Percentiles rank a stretch among this genome's conserved stretches.
Evolutionary conservation across 495 filamentous ascomycete species (phyloP).

Genomic region (Neurospora sp.): DNA sequence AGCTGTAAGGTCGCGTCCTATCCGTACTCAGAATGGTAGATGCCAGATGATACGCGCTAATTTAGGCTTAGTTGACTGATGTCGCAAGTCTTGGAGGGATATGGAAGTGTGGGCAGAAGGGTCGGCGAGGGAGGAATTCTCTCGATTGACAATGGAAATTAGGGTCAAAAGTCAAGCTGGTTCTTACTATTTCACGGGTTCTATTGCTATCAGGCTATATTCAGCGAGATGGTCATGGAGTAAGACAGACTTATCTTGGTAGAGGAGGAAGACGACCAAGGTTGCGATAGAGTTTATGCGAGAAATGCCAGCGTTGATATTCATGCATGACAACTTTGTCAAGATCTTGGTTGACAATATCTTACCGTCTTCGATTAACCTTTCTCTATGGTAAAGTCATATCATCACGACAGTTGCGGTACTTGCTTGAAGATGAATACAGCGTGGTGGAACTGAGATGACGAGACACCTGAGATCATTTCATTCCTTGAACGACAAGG

Average conservation of each 20-base stretch:
- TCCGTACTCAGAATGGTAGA: not conserved
- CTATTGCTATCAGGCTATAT: not conserved
- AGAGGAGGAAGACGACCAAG: not conserved
- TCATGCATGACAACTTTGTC: not conserved
- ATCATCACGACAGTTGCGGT: not conserved
- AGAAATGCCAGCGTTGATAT: not conserved
- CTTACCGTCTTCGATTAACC: not conserved
- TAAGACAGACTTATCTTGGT: not conserved
- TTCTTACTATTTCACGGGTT: not conserved
- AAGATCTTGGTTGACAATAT: not conserved
- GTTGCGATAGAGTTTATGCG: not conserved
- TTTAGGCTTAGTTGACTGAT: not conserved
- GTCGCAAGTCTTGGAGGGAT: not conserved
- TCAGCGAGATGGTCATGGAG: not conserved
- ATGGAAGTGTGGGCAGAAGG: not conserved
- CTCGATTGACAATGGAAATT: not conserved
- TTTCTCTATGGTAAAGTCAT: not conserved
- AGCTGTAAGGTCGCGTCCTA: not conserved
- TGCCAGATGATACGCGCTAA: not conserved
- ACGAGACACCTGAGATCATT: not conserved
- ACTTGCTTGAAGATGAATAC: not conserved
- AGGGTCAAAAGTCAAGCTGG: not conserved
- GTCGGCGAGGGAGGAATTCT: not conserved
- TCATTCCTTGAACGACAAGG: not conserved
- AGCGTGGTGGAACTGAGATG: not conserved